Evolutionary conservation across 495 filamentous ascomycete genomes (phyloP).

Genomic region (Haplographium delicatum): DNA sequence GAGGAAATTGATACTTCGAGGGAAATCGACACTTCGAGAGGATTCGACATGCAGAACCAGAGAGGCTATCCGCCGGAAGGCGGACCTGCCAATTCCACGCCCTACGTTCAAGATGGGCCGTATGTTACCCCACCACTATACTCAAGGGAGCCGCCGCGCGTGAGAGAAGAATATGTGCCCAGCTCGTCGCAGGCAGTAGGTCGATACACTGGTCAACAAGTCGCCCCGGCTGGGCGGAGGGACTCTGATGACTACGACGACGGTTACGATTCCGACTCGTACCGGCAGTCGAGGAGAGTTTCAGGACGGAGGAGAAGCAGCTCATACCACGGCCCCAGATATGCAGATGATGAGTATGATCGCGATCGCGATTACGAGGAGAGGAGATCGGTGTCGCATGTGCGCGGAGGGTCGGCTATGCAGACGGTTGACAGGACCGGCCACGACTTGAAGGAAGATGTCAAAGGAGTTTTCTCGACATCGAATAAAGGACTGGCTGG

Average conservation of each 20-base stretch:
- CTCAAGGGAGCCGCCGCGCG: constrained; percentile 5
- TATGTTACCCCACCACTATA: constrained; percentile 5
- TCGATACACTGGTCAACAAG: background rate
- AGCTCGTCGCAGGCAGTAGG: background rate
- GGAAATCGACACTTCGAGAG: too few relatives aligned
- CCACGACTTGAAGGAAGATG: constrained; percentile 15
- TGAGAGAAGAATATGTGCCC: constrained; percentile 12
- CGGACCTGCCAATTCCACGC: background rate
- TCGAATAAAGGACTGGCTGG: constrained; percentile 13
- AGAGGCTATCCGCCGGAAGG: background rate
- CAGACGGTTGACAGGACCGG: background rate
- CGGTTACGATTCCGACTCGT: constrained; percentile 2
- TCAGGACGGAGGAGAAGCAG: constrained; percentile 10
- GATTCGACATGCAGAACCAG: too few relatives aligned
- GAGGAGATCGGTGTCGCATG: background rate
- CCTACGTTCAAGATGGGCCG: background rate
- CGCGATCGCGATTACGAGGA: background rate
- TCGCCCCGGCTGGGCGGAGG: background rate
- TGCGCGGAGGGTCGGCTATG: background rate
- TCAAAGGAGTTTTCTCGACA: constrained; percentile 6
- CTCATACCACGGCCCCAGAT: constrained; percentile 13
- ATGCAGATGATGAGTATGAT: background rate
- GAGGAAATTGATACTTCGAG: background rate
- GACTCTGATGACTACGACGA: constrained; percentile 3
- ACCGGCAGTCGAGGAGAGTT: background rate